Evolutionary conservation across 768 basidiomycete species (phyloP).

Genomic region (Xanthoconium purpureum): DNA sequence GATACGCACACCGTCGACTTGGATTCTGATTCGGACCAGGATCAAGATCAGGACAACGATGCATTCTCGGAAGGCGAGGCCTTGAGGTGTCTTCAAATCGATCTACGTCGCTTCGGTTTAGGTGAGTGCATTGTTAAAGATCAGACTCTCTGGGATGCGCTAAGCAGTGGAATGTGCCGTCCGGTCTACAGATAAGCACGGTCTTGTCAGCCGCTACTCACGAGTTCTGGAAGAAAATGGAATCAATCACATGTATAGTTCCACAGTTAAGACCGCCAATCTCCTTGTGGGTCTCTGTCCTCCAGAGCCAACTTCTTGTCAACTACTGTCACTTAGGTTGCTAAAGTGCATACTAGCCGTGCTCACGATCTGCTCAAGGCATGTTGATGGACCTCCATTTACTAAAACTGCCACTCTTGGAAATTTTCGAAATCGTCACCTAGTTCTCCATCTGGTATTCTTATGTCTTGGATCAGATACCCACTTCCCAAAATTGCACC

Average conservation of each 20-base stretch:
- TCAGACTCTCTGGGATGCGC: background rate
- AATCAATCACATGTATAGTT: constrained; percentile 83
- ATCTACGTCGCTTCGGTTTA: constrained; percentile 67
- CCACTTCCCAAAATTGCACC: constrained; percentile 2
- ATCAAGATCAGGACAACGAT: constrained; percentile 38
- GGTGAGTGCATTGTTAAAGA: constrained; percentile 39
- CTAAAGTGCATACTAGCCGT: constrained; percentile 53
- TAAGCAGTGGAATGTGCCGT: constrained; percentile 6
- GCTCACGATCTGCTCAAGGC: constrained; percentile 56
- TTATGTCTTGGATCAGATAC: constrained; percentile 19
- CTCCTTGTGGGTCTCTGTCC: constrained; percentile 49
- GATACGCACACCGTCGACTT: constrained; percentile 37
- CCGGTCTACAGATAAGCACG: constrained; percentile 59
- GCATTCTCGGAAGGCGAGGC: constrained; percentile 36
- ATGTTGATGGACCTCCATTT: constrained; percentile 39
- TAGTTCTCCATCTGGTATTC: background rate
- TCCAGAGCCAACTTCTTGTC: background rate
- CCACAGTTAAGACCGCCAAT: constrained; percentile 82
- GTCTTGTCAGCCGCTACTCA: constrained; percentile 75
- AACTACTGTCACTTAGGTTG: constrained; percentile 39
- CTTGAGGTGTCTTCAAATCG: constrained; percentile 72
- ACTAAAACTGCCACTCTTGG: background rate
- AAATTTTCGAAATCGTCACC: background rate
- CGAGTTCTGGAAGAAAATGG: constrained; percentile 67
- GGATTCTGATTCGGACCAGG: constrained; percentile 39